These are phyloP conservation scores for Penicillium expansum DNA, from an alignment of 2,329 filamentous ascomycete species.

Conservation along the genomic window DNA sequence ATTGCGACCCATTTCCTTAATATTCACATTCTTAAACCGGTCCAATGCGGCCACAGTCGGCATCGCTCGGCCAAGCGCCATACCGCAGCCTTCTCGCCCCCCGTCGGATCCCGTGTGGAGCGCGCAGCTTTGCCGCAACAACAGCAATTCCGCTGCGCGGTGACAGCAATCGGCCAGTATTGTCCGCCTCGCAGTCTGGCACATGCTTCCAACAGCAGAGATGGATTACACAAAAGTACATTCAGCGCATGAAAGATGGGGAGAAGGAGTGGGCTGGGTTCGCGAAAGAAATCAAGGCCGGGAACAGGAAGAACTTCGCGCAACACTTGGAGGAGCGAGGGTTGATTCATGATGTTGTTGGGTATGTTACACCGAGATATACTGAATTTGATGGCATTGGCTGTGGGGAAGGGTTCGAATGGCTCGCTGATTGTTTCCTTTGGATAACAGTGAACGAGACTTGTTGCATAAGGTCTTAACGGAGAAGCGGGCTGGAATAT, in stretches of 20 bases:
- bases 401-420: neutral
- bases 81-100: conserved; percentile 16
- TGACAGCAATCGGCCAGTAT: conserved; percentile 14
- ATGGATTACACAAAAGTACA: conserved; percentile 39
- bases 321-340: conserved; percentile 47
- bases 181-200: neutral
- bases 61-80: conserved; percentile 23
- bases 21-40: conserved; percentile 4
- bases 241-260: conserved; percentile 40
- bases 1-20: conserved; percentile 7
- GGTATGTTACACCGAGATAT: conserved; percentile 31
- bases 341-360: conserved; percentile 47
- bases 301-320: conserved; percentile 45
- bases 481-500: conserved; percentile 47
- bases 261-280: conserved; percentile 40
- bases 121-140: conserved; percentile 26
- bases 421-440: conserved; percentile 10
- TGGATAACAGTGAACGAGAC: conserved; percentile 38
- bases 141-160: conserved; percentile 18
- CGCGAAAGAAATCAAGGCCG: conserved; percentile 44
- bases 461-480: conserved; percentile 45
- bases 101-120: conserved; percentile 19
- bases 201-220: conserved; percentile 26
- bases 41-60: conserved; percentile 29
- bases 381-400: neutral